Base-by-base conservation (phyloP, 305 asterid species). In the Solanum hybrid region DNA sequence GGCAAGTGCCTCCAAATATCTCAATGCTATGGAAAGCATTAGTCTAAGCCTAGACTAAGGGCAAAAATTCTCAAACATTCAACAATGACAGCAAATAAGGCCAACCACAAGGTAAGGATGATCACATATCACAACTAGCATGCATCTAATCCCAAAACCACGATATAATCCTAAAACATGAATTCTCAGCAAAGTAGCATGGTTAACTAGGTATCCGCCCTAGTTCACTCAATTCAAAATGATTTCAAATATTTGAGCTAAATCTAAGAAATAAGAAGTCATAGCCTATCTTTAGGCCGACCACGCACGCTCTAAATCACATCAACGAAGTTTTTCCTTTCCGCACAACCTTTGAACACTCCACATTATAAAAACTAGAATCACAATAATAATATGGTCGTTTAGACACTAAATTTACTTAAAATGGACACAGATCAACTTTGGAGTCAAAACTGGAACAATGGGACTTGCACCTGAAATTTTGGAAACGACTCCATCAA, bases 311-410 rank as follows among this genome's bases (percentile, higher is more conserved):
- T 64, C 27, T 64, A 22, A 64, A 22, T 64, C 11, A 4, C 2
- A 7, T 20, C 5, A 3, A 8, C 0, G 1, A 22, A 22, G 72
- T 1, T 64, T 64, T 22, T 8, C 27, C 0, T 60, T 64, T 60
- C 0, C 5, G 0, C 71, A 64, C 5, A 0, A 22, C 72, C 27
- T 60, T 0, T 3, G 0, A 3, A 22, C 72, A 22, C 27, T 64
- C 27, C 27, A 22, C 27, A 22, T 7, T 22, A 22, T 64, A 0
- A 64, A 64, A 22, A 64, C 26, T 60, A 60, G 71, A 60, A 60
- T 60, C 12, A 22, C 12, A 22, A 20, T 22, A 8, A 20, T 64
- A 22, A 64, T 22, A 64, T 22, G 27, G 6, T 64, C 5, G 2
- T 8, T 64, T 3, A 20, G 5, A 64, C 27, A 22, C 27, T 64